Evolutionary conservation across 2,329 filamentous ascomycete genomes (phyloP).

Genomic region (Endothia cerciana): DNA sequence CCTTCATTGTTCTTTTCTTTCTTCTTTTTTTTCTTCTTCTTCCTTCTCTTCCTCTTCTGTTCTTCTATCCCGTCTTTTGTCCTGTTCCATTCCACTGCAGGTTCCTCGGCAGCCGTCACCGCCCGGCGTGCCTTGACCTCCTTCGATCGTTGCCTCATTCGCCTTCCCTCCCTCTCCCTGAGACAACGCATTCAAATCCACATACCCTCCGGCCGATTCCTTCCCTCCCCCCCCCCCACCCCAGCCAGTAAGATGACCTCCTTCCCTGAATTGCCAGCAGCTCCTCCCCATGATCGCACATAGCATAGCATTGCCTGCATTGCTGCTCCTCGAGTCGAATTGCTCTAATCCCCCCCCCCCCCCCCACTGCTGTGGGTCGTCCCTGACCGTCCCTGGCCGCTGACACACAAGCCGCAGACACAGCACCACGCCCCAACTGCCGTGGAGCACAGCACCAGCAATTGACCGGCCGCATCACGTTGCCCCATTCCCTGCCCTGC

Average conservation of each 20-base stretch:
- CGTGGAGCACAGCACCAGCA: conserved; percentile 20
- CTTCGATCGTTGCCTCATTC: conserved; percentile 18
- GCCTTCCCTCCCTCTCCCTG: conserved; percentile 11
- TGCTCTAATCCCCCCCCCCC: conserved; percentile 9
- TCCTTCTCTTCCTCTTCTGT: conserved; percentile 18
- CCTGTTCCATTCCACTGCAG: conserved; percentile 1
- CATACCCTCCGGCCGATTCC: conserved; percentile 20
- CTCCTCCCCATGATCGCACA: conserved; percentile 27
- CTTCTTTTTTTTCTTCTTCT: conserved; percentile 12
- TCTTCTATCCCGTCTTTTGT: conserved; percentile 17
- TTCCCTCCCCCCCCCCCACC: conserved; percentile 7
- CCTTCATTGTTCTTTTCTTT: not conserved
- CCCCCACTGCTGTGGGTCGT: conserved; percentile 26
- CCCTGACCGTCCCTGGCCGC: conserved; percentile 22
- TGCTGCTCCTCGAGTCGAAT: conserved; percentile 24
- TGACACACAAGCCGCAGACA: conserved; percentile 31
- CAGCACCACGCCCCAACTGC: conserved; percentile 11
- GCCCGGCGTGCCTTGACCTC: conserved; percentile 9
- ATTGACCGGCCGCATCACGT: conserved; percentile 4
- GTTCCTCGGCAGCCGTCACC: conserved; percentile 19
- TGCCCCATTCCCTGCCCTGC: conserved; percentile 11
- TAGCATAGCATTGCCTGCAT: conserved; percentile 29
- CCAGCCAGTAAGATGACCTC: conserved; percentile 25
- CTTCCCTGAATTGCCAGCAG: conserved; percentile 23
- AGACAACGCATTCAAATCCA: conserved; percentile 21